Percentiles rank a stretch among this genome's conserved stretches.
phyloP scores from a whole-genome alignment of 1,284 basidiomycete species.

The Papiliotrema laurentii region DNA sequence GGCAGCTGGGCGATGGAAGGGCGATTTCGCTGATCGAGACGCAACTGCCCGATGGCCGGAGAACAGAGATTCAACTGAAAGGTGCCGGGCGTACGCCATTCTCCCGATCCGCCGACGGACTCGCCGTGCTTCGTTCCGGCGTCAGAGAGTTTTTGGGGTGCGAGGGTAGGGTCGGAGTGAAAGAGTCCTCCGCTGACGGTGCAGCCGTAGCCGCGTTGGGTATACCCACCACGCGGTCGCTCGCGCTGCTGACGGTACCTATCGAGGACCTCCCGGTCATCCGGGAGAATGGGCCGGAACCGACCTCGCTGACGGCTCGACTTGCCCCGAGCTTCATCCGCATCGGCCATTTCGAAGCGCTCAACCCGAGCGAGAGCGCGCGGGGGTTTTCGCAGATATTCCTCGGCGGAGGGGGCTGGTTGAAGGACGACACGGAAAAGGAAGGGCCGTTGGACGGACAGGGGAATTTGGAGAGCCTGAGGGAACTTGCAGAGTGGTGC shows the following conservation, averaged over 20 bases:
- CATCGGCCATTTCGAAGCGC: conserved; percentile 84
- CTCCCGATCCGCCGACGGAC: conserved; percentile 82
- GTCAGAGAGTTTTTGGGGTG: conserved; percentile 85
- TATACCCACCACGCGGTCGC: conserved; percentile 84
- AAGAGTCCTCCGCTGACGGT: background rate
- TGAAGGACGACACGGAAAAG: conserved; percentile 48
- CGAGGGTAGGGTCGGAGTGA: conserved; percentile 58
- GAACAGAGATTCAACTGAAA: conserved; percentile 87
- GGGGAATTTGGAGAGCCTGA: conserved; percentile 67
- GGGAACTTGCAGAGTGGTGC: conserved; percentile 70
- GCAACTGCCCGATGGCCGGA: conserved; percentile 57
- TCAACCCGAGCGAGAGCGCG: conserved; percentile 59
- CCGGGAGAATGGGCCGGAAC: conserved; percentile 70
- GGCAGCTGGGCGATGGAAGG: conserved; percentile 94
- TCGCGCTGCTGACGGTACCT: conserved; percentile 74
- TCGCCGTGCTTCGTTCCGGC: conserved; percentile 86
- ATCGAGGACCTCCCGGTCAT: conserved; percentile 59
- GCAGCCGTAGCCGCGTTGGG: conserved; percentile 81
- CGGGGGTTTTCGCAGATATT: conserved; percentile 55
- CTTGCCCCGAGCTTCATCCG: conserved; percentile 86
- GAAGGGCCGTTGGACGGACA: conserved; percentile 48
- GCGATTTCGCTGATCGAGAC: conserved; percentile 83
- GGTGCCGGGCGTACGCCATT: conserved; percentile 92
- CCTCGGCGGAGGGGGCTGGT: conserved; percentile 47
- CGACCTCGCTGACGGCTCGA: conserved; percentile 74